These are phyloP conservation scores for Nothophoma quercina DNA, from an alignment of 2,329 filamentous ascomycete genomes.

Conservation along the genomic window DNA sequence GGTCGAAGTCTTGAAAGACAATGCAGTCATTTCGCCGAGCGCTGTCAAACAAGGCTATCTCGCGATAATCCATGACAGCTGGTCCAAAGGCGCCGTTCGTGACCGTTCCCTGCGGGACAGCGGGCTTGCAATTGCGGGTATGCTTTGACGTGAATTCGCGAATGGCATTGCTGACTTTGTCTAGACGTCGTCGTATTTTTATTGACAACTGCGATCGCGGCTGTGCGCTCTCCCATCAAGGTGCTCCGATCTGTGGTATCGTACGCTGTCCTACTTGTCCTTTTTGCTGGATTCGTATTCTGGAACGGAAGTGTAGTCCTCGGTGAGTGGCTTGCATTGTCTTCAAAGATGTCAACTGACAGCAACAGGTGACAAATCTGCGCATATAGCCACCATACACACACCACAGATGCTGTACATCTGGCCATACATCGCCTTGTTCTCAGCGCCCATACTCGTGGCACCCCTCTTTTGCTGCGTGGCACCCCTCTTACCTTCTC, in stretches of 20 bases:
- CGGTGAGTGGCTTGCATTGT: slow-evolving; percentile 60
- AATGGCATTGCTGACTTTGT: background rate
- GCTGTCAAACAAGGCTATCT: background rate
- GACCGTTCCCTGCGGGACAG: slow-evolving; percentile 36
- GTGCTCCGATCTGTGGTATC: slow-evolving; percentile 55
- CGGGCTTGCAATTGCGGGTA: slow-evolving; percentile 19
- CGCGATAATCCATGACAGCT: slow-evolving; percentile 25
- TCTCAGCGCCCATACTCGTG: slow-evolving; percentile 80
- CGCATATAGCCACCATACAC: slow-evolving; percentile 89
- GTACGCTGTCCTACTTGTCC: slow-evolving; percentile 67
- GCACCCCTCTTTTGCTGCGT: slow-evolving; percentile 59
- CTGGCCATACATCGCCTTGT: slow-evolving; percentile 89
- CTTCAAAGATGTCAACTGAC: slow-evolving; percentile 19
- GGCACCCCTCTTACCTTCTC: slow-evolving; percentile 29
- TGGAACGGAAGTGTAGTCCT: slow-evolving; percentile 95
- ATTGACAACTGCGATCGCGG: slow-evolving; percentile 70
- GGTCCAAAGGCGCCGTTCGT: slow-evolving; percentile 31
- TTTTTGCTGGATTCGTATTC: slow-evolving; percentile 77
- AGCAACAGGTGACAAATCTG: slow-evolving; percentile 82
- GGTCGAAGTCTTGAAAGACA: slow-evolving; percentile 36
- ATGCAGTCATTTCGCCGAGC: background rate
- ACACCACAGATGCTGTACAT: slow-evolving; percentile 94
- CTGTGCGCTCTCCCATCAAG: slow-evolving; percentile 53
- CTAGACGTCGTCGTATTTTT: slow-evolving; percentile 45
- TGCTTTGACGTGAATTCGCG: background rate